These are phyloP conservation scores for Trifolium subterraneum DNA, from an alignment of 306 rosid genomes.

Conservation along the genomic window DNA sequence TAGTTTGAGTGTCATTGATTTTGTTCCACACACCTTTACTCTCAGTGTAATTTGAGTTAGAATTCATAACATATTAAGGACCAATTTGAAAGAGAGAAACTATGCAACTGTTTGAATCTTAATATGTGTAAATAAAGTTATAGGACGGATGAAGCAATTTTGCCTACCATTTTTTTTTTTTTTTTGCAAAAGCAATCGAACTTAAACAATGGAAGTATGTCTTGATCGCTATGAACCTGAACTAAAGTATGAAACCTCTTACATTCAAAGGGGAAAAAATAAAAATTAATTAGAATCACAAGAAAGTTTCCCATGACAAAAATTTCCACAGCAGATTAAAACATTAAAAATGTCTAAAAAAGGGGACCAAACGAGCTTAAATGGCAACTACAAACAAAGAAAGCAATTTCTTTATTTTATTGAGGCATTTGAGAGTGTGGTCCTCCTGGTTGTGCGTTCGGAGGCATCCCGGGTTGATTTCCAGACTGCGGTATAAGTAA, in stretches of 20 bases:
- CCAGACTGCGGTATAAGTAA: constrained; percentile 62
- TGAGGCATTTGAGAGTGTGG: constrained; percentile 68
- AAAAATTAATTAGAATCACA: constrained; percentile 14
- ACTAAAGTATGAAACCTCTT: constrained; percentile 12
- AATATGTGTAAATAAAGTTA: background rate
- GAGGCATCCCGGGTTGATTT: constrained; percentile 80
- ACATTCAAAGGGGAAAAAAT: background rate
- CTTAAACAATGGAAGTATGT: constrained; percentile 16
- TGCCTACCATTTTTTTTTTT: background rate
- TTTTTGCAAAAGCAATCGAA: constrained; percentile 5
- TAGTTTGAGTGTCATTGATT: too few species aligned
- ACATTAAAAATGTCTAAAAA: constrained; percentile 17
- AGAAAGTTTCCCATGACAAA: constrained; percentile 33
- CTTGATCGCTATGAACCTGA: constrained; percentile 8
- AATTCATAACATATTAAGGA: too few species aligned
- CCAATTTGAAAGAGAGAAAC: background rate
- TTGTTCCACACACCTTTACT: too few species aligned
- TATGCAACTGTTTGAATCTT: background rate
- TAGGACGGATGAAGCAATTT: background rate
- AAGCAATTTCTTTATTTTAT: constrained; percentile 46
- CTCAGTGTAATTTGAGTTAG: too few species aligned
- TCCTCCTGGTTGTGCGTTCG: constrained; percentile 56
- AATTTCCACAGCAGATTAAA: constrained; percentile 12
- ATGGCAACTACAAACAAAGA: constrained; percentile 7
- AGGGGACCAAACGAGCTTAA: background rate